phyloP scores from a whole-genome alignment of 495 filamentous ascomycete species.

The Podospora anserina region DNA sequence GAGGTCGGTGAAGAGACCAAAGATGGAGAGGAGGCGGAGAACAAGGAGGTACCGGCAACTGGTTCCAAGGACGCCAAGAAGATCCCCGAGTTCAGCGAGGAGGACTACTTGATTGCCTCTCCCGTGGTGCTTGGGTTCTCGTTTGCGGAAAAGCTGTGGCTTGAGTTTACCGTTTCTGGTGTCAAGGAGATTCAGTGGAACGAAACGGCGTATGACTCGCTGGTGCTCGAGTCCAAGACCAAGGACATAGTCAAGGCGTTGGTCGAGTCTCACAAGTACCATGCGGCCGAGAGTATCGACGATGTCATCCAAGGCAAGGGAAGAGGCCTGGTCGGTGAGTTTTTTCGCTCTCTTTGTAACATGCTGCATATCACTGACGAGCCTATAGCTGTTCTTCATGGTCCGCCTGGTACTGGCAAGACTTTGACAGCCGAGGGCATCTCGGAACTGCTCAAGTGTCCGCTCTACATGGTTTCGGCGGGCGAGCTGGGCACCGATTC shows the following conservation, averaged over 20 bases:
- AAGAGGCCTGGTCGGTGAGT: constrained; percentile 61
- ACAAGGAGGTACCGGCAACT: constrained; percentile 35
- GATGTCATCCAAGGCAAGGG: constrained; percentile 54
- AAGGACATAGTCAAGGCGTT: constrained; percentile 52
- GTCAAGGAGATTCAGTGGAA: constrained; percentile 52
- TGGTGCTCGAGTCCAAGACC: constrained; percentile 31
- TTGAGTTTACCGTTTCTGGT: constrained; percentile 82
- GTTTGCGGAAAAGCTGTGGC: constrained; percentile 87
- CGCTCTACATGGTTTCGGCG: constrained; percentile 79
- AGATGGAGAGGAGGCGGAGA: constrained; percentile 37
- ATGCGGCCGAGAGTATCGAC: constrained; percentile 75
- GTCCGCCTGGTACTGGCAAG: constrained; percentile 84
- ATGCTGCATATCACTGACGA: constrained; percentile 15
- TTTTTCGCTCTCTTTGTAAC: constrained; percentile 47
- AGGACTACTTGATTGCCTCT: constrained; percentile 85
- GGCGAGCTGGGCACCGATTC: constrained; percentile 81
- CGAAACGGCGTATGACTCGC: constrained; percentile 28
- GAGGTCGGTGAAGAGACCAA: constrained; percentile 34
- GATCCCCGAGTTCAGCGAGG: constrained; percentile 66
- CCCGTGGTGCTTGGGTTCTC: constrained; percentile 91
- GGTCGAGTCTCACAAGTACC: constrained; percentile 49
- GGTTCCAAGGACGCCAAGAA: constrained; percentile 36
- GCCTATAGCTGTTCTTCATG: constrained; percentile 60
- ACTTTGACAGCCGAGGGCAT: constrained; percentile 88
- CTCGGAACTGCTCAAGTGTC: constrained; percentile 74